phyloP scores from a whole-genome alignment of 768 basidiomycete genomes.

The Macrolepiota dolichaula region DNA sequence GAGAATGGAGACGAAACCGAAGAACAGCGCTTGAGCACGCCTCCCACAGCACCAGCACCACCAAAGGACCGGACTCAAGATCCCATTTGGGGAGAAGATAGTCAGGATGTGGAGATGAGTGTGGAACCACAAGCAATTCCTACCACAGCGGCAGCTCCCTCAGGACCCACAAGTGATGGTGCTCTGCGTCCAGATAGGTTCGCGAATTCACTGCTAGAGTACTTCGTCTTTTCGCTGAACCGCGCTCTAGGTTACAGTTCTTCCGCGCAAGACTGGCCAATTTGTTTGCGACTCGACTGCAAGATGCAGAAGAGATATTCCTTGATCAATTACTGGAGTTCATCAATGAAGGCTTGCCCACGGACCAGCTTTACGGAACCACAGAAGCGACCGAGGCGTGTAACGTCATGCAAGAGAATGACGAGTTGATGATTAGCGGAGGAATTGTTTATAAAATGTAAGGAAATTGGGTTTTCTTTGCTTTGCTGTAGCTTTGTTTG shows the following conservation, averaged over 20 bases:
- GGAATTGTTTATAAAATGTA: constrained; percentile 85
- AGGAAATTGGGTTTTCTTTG: background rate
- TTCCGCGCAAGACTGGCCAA: constrained; percentile 80
- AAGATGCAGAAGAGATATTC: constrained; percentile 76
- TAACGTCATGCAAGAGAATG: constrained; percentile 69
- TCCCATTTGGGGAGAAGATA: constrained; percentile 65
- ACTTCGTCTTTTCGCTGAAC: constrained; percentile 9
- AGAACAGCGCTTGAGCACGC: constrained; percentile 49
- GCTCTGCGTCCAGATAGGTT: constrained; percentile 58
- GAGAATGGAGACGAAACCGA: constrained; percentile 33
- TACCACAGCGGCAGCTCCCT: constrained; percentile 26
- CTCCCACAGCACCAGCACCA: constrained; percentile 29
- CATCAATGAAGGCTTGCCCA: constrained; percentile 74
- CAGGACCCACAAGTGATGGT: constrained; percentile 29
- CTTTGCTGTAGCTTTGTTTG: background rate
- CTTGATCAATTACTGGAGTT: constrained; percentile 64
- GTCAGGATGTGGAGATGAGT: constrained; percentile 64
- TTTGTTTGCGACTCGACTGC: constrained; percentile 63
- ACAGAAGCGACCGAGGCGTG: constrained; percentile 75
- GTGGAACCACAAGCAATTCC: constrained; percentile 33
- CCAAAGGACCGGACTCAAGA: constrained; percentile 39
- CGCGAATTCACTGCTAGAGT: constrained; percentile 19
- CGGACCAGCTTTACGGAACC: constrained; percentile 71
- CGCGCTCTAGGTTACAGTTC: constrained; percentile 54
- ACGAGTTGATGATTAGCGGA: constrained; percentile 87